Conservation (phyloP, 768 basidiomycete species). For the Leccinum imitatum region DNA sequence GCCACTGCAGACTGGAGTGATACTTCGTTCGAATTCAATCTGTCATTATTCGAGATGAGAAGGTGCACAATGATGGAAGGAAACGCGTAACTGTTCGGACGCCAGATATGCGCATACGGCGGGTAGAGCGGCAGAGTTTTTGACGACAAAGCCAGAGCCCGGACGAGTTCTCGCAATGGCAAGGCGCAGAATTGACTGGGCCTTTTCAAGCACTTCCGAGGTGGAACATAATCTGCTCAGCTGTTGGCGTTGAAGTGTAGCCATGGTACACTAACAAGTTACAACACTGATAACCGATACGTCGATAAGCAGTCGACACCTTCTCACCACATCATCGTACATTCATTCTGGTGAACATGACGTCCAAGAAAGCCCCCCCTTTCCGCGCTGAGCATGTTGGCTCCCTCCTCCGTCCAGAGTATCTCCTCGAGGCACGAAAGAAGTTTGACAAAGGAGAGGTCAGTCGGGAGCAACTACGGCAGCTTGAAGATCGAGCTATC, state of each 20-base stretch:
- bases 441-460: too few relatives aligned
- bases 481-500: too few relatives aligned
- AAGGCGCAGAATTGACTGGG: conserved; percentile 23
- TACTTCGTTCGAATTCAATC: conserved; percentile 30
- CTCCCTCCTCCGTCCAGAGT: too few relatives aligned
- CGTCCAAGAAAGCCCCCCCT: too few relatives aligned
- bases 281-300: not conserved
- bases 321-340: too few relatives aligned
- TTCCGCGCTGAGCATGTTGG: too few relatives aligned
- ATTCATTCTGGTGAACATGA: too few relatives aligned
- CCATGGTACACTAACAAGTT: not conserved
- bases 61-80: not conserved
- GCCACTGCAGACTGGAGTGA: conserved; percentile 27
- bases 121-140: conserved; percentile 24
- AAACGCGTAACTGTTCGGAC: conserved; percentile 30
- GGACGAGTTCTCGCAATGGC: conserved; percentile 25
- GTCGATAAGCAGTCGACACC: too few relatives aligned
- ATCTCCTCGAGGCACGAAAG: too few relatives aligned
- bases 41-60: conserved; percentile 1
- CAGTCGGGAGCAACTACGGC: too few relatives aligned
- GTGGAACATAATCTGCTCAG: not conserved
- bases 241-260: not conserved
- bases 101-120: conserved; percentile 34
- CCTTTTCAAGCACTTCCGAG: conserved; percentile 24
- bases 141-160: conserved; percentile 30